Conservation (phyloP, 306 rosid species). For the Cicer judaicum region DNA sequence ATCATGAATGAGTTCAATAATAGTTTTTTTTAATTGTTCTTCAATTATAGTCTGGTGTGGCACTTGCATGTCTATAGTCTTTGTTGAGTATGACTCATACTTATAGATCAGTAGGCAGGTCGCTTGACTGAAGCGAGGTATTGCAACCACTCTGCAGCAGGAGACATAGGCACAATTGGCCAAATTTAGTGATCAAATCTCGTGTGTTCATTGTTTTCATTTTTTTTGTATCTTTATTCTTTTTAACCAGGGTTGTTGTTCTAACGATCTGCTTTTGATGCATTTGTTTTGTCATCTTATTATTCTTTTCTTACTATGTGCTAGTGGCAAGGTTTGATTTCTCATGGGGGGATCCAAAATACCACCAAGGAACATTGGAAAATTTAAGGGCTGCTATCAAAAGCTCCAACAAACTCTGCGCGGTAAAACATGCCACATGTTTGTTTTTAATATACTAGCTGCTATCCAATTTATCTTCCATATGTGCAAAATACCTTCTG, state of each 20-base stretch:
- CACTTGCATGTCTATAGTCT: slow-evolving; percentile 16
- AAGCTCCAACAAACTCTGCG: slow-evolving; percentile 72
- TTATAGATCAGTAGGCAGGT: too few species aligned
- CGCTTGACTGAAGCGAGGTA: too few species aligned
- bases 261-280: not conserved
- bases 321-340: slow-evolving; percentile 88
- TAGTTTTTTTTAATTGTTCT: slow-evolving; percentile 5
- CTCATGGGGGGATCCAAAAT: slow-evolving; percentile 80
- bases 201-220: too few species aligned
- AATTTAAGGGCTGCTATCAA: slow-evolving; percentile 71
- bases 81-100: too few species aligned
- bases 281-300: slow-evolving; percentile 11
- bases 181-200: too few species aligned
- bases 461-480: slow-evolving; percentile 2
- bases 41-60: not conserved
- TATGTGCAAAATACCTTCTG: slow-evolving; percentile 24
- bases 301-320: slow-evolving; percentile 38
- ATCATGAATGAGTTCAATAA: slow-evolving; percentile 21
- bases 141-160: too few species aligned
- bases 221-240: too few species aligned
- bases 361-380: slow-evolving; percentile 84
- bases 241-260: too few species aligned
- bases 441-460: slow-evolving; percentile 1
- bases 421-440: slow-evolving; percentile 55
- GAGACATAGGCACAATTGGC: too few species aligned